phyloP scores from a whole-genome alignment of 306 rosid genomes.

The Vicia villosa region DNA sequence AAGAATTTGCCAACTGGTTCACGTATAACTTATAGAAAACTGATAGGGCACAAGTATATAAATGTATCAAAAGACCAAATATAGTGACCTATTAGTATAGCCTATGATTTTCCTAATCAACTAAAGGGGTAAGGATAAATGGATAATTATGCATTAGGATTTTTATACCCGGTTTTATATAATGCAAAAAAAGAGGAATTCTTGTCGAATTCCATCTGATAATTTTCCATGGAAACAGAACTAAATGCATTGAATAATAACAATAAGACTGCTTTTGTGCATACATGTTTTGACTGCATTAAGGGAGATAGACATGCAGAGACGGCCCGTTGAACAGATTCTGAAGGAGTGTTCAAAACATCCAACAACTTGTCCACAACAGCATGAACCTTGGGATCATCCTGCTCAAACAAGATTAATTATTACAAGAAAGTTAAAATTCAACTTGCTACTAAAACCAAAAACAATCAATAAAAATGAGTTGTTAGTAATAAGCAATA shows the following conservation, averaged over 20 bases:
- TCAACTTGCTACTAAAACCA: constrained; percentile 3
- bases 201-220: background rate
- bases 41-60: background rate
- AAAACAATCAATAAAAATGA: background rate
- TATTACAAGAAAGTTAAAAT: background rate
- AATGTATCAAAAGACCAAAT: background rate
- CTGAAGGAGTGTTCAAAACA: constrained; percentile 93
- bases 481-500: background rate
- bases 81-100: background rate
- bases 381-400: constrained; percentile 88
- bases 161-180: background rate
- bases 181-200: background rate
- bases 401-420: constrained; percentile 53
- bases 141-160: constrained; percentile 11
- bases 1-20: constrained; percentile 17
- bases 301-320: constrained; percentile 89
- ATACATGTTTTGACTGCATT: constrained; percentile 92
- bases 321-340: constrained; percentile 98
- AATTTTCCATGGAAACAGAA: constrained; percentile 28
- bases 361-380: constrained; percentile 96
- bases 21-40: constrained; percentile 16
- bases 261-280: constrained; percentile 23
- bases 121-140: constrained; percentile 6
- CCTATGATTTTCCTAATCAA: constrained; percentile 1
- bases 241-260: constrained; percentile 16